Evolutionary conservation across 192 early-diverging fungal genomes (phyloP), one percentile per base, ranked within the genome.

Genomic region (Pilobolus umbonatus): DNA sequence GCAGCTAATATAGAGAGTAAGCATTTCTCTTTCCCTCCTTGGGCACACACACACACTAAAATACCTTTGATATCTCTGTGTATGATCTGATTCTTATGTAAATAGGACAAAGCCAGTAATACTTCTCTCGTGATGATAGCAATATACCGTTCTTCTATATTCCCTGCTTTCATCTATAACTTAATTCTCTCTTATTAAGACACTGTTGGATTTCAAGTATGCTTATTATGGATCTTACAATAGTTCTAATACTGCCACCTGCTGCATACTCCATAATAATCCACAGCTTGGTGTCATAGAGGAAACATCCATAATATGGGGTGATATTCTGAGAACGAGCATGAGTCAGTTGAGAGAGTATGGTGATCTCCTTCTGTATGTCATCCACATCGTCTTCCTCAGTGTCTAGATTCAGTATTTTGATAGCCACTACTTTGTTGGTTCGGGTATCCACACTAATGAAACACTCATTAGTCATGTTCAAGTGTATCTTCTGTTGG

Each of bases 241-340:
- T 71, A 19, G 77, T 75, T 54, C 90, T 71, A 34, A 99, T 80
- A 59, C 91, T 96, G 47, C 97, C 97, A 26, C 93, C 97, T 5
- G 82, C 92, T 5, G 93, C 94, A 78, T 91, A 96, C 62, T 98
- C 97, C 93, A 99, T 98, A 57, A 98, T 84, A 60, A 99, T 90
- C 94, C 97, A 99, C 39, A 99, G 79, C 57, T 94, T 95, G 21
- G 92, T 93, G 17, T 88, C 91, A 61, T 91, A 83, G 34, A 97
- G 69, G 46, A 90, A 86, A 39, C 88, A 89, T 31, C 92, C 94
- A 76, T 94, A 89, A 68, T 98, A 98, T 45, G 86, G 83, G 1
- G 95, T 97, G 58, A 98, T 96, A 69, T 94, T 86, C 31, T 88
- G 80, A 25, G 94, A 94, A 64, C 87, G 87, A 45, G 86, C 85